Evolutionary conservation across 2,329 filamentous ascomycete species (phyloP).

Genomic region (Fusarium liriodendri): DNA sequence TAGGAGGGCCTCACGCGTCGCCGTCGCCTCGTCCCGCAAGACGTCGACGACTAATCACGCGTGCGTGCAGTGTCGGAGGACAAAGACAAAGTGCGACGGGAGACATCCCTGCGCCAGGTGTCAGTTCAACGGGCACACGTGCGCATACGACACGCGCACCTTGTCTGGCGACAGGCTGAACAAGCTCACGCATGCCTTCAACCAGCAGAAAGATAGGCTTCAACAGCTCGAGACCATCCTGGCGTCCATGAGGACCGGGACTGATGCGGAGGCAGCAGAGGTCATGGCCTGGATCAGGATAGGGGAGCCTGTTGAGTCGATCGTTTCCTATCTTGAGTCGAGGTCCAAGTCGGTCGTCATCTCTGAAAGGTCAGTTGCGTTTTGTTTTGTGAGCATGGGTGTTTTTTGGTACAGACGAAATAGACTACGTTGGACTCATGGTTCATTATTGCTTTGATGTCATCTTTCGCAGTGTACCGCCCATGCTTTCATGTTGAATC

Average conservation of each 20-base stretch:
- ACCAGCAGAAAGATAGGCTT: slow-evolving; percentile 22
- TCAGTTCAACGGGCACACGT: not conserved
- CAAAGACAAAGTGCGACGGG: slow-evolving; percentile 26
- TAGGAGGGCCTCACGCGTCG: not conserved
- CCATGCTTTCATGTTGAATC: not conserved
- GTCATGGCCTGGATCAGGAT: slow-evolving; percentile 25
- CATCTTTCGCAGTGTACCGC: not conserved
- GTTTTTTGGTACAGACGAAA: not conserved
- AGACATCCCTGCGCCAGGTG: slow-evolving; percentile 9
- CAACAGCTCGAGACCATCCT: slow-evolving; percentile 23
- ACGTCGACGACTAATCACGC: slow-evolving; percentile 9
- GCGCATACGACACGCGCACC: slow-evolving; percentile 14
- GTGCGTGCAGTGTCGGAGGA: slow-evolving; percentile 16
- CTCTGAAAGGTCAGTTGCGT: slow-evolving; percentile 1
- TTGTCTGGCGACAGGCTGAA: slow-evolving; percentile 23
- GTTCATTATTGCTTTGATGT: not conserved
- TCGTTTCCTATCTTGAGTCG: slow-evolving; percentile 21
- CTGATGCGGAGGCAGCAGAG: slow-evolving; percentile 17
- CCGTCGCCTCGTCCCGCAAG: slow-evolving; percentile 6
- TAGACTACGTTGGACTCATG: not conserved
- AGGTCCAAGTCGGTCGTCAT: slow-evolving; percentile 5
- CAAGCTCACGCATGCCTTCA: slow-evolving; percentile 4
- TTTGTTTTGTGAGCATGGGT: not conserved
- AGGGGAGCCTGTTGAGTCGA: slow-evolving; percentile 11
- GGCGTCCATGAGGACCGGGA: slow-evolving; percentile 11